These are phyloP conservation scores for Lentinula aciculospora DNA, from an alignment of 768 basidiomycete genomes.

Conservation along the genomic window DNA sequence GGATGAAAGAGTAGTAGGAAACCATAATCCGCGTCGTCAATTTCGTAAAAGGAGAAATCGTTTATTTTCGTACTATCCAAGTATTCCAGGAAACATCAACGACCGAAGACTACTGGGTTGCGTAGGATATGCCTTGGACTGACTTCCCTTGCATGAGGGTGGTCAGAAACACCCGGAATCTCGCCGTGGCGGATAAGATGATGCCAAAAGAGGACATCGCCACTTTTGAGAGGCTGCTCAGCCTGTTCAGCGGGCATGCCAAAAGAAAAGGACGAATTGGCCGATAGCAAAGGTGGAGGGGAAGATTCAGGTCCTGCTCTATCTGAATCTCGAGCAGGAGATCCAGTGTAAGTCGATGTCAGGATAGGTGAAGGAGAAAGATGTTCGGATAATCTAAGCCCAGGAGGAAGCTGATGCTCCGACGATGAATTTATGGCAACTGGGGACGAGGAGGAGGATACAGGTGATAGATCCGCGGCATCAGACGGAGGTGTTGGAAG, in stretches of 20 bases:
- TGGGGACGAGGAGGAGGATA: constrained; percentile 21
- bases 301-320: constrained; percentile 5
- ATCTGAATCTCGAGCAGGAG: constrained; percentile 2
- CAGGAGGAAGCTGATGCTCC: constrained; percentile 9
- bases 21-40: neutral
- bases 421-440: neutral
- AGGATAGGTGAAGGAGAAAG: constrained; percentile 12
- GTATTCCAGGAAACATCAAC: constrained; percentile 15
- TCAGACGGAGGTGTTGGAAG: constrained; percentile 18
- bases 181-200: constrained; percentile 67
- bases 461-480: constrained; percentile 15
- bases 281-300: constrained; percentile 21
- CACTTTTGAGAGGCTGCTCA: constrained; percentile 43
- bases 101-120: constrained; percentile 22
- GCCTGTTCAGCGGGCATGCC: constrained; percentile 30
- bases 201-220: constrained; percentile 73
- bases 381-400: constrained; percentile 17
- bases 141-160: constrained; percentile 43
- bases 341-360: neutral
- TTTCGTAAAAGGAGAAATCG: neutral
- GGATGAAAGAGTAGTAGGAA: neutral
- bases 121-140: neutral
- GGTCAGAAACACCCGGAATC: constrained; percentile 62
- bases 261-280: constrained; percentile 16
- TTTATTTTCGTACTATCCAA: neutral